Evolutionary conservation across 306 rosid genomes (phyloP).

Genomic region (Begonia loranthoides): DNA sequence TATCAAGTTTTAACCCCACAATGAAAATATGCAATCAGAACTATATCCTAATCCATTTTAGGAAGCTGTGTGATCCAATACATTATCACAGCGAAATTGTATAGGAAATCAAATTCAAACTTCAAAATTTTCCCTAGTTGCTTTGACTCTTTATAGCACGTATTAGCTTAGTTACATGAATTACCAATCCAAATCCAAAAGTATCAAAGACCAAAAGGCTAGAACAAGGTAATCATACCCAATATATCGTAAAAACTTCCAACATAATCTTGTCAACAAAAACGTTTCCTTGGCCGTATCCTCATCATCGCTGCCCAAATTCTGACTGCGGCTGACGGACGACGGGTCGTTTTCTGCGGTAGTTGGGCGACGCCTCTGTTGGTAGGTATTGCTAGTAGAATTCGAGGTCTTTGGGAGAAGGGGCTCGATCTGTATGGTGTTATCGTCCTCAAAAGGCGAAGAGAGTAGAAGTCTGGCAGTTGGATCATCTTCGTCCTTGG

Average conservation of each 20-base stretch:
- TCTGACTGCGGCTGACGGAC: slow-evolving; percentile 9
- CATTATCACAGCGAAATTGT: too few species aligned
- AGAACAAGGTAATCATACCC: slow-evolving; percentile 31
- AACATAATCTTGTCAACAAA: slow-evolving; percentile 43
- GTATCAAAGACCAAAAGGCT: background rate
- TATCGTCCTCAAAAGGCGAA: slow-evolving; percentile 24
- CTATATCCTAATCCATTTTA: too few species aligned
- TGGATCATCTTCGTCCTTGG: slow-evolving; percentile 27
- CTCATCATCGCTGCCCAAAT: slow-evolving; percentile 24
- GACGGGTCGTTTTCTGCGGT: slow-evolving; percentile 45
- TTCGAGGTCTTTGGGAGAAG: slow-evolving; percentile 30
- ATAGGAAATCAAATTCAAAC: too few species aligned
- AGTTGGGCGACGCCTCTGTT: slow-evolving; percentile 22
- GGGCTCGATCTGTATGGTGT: slow-evolving; percentile 19
- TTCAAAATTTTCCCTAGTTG: too few species aligned
- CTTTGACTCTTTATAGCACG: too few species aligned
- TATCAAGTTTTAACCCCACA: too few species aligned
- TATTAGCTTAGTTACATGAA: too few species aligned
- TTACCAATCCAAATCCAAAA: background rate
- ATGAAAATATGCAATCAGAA: too few species aligned
- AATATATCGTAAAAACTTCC: slow-evolving; percentile 53
- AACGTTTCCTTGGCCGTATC: slow-evolving; percentile 50
- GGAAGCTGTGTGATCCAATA: too few species aligned
- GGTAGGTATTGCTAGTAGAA: background rate
- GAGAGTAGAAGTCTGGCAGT: slow-evolving; percentile 25